Conservation (phyloP, 169 alveolate genomes). For the Theileria parva region DNA sequence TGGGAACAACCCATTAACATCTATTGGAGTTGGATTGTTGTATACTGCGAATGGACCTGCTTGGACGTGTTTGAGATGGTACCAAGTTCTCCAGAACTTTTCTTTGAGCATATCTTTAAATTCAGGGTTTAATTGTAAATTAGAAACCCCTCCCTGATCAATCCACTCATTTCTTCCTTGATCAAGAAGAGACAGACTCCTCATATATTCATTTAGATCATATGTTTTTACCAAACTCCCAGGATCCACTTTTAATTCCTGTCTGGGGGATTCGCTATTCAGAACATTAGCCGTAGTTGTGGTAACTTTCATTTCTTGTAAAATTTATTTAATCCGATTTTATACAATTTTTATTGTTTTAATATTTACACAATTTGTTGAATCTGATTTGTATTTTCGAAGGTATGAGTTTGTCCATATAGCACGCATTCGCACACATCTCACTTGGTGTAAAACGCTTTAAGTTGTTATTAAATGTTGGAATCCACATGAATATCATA, state of each 20-base stretch:
- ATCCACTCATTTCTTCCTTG: not conserved
- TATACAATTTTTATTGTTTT: not conserved
- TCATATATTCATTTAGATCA: conserved; percentile 18
- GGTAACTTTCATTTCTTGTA: conserved; percentile 8
- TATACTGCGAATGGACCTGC: conserved; percentile 39
- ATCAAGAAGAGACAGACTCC: conserved; percentile 1
- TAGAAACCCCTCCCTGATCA: conserved; percentile 14
- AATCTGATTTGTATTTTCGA: too few relatives aligned
- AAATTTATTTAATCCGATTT: not conserved
- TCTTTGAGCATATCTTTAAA: conserved; percentile 12
- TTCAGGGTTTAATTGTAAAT: conserved; percentile 9
- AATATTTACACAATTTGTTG: not conserved
- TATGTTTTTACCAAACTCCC: conserved; percentile 4
- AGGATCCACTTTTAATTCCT: not conserved
- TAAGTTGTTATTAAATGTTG: not conserved
- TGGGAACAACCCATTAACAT: conserved; percentile 18
- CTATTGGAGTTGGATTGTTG: conserved; percentile 30
- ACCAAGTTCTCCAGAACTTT: conserved; percentile 12
- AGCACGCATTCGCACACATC: conserved; percentile 34
- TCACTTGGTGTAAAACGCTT: not conserved
- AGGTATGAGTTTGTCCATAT: not conserved
- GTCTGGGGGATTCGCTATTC: not conserved
- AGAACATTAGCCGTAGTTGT: conserved; percentile 5
- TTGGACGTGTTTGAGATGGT: conserved; percentile 28
- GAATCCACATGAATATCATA: not conserved